Evolutionary conservation across 164 flowering plant species (phyloP), one percentile per base, ranked within the genome.

Genomic region (Magnolia changhungtana): DNA sequence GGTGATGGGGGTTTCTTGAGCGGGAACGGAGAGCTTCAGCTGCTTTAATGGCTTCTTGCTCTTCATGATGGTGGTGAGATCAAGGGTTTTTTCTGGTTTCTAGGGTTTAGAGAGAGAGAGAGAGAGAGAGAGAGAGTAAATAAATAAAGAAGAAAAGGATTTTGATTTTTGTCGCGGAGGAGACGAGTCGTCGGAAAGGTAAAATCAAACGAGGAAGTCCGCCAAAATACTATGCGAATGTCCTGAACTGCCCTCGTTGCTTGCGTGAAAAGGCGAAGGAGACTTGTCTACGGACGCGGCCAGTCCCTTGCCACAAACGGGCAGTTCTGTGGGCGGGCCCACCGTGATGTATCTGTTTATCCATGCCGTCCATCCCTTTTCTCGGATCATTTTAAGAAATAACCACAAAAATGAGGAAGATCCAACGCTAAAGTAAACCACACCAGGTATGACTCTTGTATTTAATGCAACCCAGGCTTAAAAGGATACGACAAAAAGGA

Each of bases 11-110:
- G 91, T 83, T 83, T 94, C 90, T 83, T 96, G 91, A 83, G 89
- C 91, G 52, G 99, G 99, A 70, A 96, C 97, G 1, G 93, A 83
- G 82, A 96, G 98, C 90, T 96, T 92, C 76, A 96, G 93, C 74
- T 89, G 90, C 92, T 86, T 88, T 84, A 91, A 72, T 50, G 96
- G 92, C 80, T 83, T 90, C 91, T 83, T 92, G 82, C 77, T 84
- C 96, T 87, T 93, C 96, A 91, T 95, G 75, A 75, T 76, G 37
- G 24, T 52, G 27, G 65, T 79, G 59, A 63, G 71, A 61, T 61
- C 18, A 68, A 27, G 7, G 8, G 23, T 55, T 51, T 52, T 52
- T 20, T 19, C 8, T 11, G 45, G 45, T 37, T 37, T 37, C 45
- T 37, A 31, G 74, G 49, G 76, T 23, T 16, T 18, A 0, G 37